A percentile compares a stretch with the other conserved stretches of the same genome.
These are phyloP conservation scores for Mycena crocata DNA, from an alignment of 768 basidiomycete genomes.

Conservation along the genomic window DNA sequence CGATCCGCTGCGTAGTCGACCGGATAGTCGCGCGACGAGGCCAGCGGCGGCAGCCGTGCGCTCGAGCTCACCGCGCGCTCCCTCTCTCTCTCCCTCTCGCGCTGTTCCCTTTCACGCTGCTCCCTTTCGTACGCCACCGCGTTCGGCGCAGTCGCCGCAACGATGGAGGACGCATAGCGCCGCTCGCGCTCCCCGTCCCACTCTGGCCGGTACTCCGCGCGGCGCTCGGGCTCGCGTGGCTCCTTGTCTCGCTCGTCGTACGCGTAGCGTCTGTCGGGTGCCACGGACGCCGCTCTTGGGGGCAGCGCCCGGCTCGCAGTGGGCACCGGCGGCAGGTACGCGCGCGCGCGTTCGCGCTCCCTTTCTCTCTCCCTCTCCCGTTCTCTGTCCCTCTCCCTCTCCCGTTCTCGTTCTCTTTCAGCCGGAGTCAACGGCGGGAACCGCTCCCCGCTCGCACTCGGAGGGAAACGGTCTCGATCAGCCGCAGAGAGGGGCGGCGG, in stretches of 20 bases:
- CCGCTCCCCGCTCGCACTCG: conserved; percentile 13
- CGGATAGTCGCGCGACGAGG: conserved; percentile 8
- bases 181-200: conserved; percentile 27
- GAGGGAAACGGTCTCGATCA: conserved; percentile 14
- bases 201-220: conserved; percentile 27
- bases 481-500: background rate
- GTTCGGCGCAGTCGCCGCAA: background rate
- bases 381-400: conserved; percentile 22
- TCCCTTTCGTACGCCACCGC: conserved; percentile 16
- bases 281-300: conserved; percentile 15
- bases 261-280: conserved; percentile 17
- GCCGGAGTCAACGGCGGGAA: conserved; percentile 4
- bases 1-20: conserved; percentile 3
- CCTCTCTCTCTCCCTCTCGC: too few relatives aligned
- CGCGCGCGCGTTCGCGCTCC: background rate
- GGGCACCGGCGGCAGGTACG: background rate
- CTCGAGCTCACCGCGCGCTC: conserved; percentile 21
- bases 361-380: conserved; percentile 13
- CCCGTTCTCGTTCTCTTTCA: conserved; percentile 27
- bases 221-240: conserved; percentile 19
- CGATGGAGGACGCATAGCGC: conserved; percentile 5
- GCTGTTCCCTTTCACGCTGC: too few relatives aligned
- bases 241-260: conserved; percentile 28
- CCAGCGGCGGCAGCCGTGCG: background rate
- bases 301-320: background rate